Conservation (phyloP, 148 eudicot species). For the Silene uniflora region DNA sequence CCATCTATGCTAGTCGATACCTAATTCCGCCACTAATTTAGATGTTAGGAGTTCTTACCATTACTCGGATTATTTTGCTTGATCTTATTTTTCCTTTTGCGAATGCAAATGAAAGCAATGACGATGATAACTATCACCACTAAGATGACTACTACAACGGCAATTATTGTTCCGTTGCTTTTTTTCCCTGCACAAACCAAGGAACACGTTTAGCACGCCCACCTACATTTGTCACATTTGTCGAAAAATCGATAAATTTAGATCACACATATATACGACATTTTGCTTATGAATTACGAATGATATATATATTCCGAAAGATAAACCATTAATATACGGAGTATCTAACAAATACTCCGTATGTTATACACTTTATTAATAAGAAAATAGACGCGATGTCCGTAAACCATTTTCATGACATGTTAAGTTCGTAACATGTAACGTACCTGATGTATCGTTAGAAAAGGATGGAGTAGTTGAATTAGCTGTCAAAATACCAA, state of each 20-base stretch:
- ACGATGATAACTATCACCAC: not conserved
- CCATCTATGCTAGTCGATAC: no score
- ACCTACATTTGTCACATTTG: no score
- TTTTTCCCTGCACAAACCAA: slow-evolving; percentile 8
- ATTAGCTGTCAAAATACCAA: not conserved
- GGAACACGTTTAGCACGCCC: no score
- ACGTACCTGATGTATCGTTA: not conserved
- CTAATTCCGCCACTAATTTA: no score
- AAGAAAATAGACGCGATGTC: not conserved
- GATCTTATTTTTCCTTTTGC: not conserved
- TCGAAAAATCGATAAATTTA: no score
- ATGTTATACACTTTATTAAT: no score
- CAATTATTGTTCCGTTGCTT: not conserved
- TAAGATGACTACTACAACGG: not conserved
- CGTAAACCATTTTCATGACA: not conserved
- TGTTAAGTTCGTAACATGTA: not conserved
- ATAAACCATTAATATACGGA: no score
- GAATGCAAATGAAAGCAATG: slow-evolving; percentile 6
- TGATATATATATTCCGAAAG: no score
- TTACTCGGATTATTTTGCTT: not conserved
- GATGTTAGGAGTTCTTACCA: not conserved
- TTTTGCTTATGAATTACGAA: no score
- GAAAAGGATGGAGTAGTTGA: not conserved
- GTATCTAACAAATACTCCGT: no score
- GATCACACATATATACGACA: no score